Evolutionary conservation across 345 rosid genomes (phyloP), one percentile per base, ranked within the genome.

Genomic region (Aquilaria malaccensis): DNA sequence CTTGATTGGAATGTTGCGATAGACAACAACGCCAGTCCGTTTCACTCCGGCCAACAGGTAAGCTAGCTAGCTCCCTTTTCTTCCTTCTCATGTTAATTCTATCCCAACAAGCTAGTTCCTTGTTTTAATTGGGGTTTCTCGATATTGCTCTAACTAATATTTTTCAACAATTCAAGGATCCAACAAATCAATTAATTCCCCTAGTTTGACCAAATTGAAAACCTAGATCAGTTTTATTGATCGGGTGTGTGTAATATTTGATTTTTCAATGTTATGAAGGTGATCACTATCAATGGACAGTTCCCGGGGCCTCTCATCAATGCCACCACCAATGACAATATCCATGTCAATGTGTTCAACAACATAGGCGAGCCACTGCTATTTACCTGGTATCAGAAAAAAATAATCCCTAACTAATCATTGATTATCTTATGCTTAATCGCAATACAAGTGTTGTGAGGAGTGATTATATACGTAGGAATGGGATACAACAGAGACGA

Each of bases 401-500:
- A 22, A 22, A 22, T 22, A 22, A 22, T 22, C 22, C 22, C 22
- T 22, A 22, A 22, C 22, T 22, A 22, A 22, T 22, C 22, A 22
- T 22, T 22, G 22, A 22, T 22, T 22, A 22, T 22, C 22, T 22
- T 22, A 22, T 22, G 22, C 22, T 22, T 22, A 22, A 22, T 22
- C 22, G 22, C 22, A 22, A 22, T 22, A 22, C 22, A 22, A 22
- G 22, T 22, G 22, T 22, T 22, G 22, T 22, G 22, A 22, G 22
- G 22, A 22, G 22, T 22, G 22, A 12, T 4, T 33, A 53, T 3
- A 65, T 61, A 59, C 68, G 71, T 64, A 85, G 96, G 94, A 91
- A 81, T 68, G 96, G 89, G 50, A 72, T 88, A 74, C 80, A 75
- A 66, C 76, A 82, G 61, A 72, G 95, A 62, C 79, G 75, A 43